phyloP scores from a whole-genome alignment of 768 basidiomycete genomes.

The Mycena metata region DNA sequence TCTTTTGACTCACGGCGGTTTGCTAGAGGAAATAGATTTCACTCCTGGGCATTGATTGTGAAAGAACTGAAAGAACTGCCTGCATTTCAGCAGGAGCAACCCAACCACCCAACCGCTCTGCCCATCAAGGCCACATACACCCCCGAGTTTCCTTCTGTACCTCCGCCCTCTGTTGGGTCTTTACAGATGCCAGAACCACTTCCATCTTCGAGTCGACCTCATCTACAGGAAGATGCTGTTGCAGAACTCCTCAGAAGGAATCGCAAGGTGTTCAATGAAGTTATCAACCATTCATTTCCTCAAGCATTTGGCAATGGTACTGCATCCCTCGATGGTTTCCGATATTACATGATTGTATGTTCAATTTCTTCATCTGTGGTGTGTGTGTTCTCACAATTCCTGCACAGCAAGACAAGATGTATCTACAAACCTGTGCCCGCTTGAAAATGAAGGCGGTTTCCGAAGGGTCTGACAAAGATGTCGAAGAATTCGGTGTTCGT shows the following conservation, averaged over 20 bases:
- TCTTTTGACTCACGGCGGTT: background rate
- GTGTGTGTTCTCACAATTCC: background rate
- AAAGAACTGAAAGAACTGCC: background rate
- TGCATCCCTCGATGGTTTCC: too few species aligned
- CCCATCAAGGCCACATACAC: background rate
- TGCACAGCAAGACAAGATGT: constrained; percentile 10
- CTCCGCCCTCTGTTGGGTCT: too few species aligned
- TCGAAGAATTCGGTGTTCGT: background rate
- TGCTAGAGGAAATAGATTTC: background rate
- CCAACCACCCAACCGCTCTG: background rate
- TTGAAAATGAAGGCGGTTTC: constrained; percentile 4
- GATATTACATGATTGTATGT: too few species aligned
- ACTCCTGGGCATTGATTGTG: background rate
- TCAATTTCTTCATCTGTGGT: too few species aligned
- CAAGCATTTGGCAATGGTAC: too few species aligned
- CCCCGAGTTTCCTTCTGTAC: background rate
- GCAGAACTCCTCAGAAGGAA: too few species aligned
- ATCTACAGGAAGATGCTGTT: constrained; percentile 1
- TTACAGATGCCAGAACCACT: too few species aligned
- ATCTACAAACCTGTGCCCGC: constrained; percentile 5
- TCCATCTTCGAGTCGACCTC: background rate
- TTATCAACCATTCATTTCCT: too few species aligned
- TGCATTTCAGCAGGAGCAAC: background rate
- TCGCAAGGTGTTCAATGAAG: too few species aligned
- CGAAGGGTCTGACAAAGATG: background rate